Evolutionary conservation across 352 stramenopile genomes (phyloP).

Genomic region (Globisporangium sylvaticum): DNA sequence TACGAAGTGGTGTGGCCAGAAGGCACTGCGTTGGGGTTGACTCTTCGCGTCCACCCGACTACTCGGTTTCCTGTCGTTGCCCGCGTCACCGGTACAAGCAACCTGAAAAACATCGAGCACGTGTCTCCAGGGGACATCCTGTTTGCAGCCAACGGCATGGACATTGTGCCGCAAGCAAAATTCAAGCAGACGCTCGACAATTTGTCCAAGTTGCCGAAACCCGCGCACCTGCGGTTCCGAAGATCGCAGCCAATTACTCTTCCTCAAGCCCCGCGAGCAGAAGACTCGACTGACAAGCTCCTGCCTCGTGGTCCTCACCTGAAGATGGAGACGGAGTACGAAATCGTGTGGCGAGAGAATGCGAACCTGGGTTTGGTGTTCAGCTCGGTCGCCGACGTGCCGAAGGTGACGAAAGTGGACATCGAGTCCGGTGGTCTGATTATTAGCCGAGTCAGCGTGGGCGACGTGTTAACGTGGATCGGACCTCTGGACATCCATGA

Average conservation of each 20-base stretch:
- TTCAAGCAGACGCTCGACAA: slow-evolving; percentile 80
- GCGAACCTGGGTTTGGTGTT: slow-evolving; percentile 83
- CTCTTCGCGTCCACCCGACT: slow-evolving; percentile 62
- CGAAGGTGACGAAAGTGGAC: slow-evolving; percentile 82
- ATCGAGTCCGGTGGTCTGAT: slow-evolving; percentile 67
- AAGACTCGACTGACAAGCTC: slow-evolving; percentile 38
- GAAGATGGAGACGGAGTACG: slow-evolving; percentile 67
- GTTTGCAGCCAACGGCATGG: slow-evolving; percentile 69
- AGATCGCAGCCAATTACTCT: slow-evolving; percentile 33
- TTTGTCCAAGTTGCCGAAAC: slow-evolving; percentile 65
- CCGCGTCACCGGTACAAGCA: slow-evolving; percentile 68
- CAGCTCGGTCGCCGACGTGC: slow-evolving; percentile 69
- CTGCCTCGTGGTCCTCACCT: slow-evolving; percentile 52
- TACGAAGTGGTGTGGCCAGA: slow-evolving; percentile 77
- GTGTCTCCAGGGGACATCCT: slow-evolving; percentile 65
- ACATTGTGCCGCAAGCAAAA: slow-evolving; percentile 67
- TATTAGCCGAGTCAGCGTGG: slow-evolving; percentile 66
- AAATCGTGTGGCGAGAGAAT: slow-evolving; percentile 82
- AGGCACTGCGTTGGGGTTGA: slow-evolving; percentile 60
- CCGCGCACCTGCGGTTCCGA: slow-evolving; percentile 61
- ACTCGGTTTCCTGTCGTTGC: slow-evolving; percentile 68
- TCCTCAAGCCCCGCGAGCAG: slow-evolving; percentile 16
- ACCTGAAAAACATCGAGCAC: slow-evolving; percentile 75
- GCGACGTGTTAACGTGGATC: slow-evolving; percentile 77
- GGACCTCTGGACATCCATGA: slow-evolving; percentile 72